Conservation (phyloP, 371 early-diverging fungal genomes). For the Apophysomyces variabilis region DNA sequence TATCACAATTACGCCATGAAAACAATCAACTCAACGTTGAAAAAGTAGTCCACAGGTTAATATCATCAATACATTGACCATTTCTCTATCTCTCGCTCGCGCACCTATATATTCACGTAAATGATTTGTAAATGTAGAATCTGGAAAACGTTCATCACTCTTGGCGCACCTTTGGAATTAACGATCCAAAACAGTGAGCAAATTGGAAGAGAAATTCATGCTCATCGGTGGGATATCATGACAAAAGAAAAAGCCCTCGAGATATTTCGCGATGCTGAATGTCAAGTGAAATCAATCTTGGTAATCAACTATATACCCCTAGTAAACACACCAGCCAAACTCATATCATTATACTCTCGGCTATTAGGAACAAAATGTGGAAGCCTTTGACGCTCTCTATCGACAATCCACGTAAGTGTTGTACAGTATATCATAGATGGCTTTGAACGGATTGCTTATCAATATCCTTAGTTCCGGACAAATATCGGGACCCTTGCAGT, state of each 20-base stretch:
- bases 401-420: conserved; percentile 11
- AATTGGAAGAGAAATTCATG: conserved; percentile 16
- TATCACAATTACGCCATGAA: conserved; percentile 33
- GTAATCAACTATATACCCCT: conserved; percentile 17
- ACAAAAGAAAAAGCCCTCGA: conserved; percentile 18
- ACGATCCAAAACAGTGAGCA: conserved; percentile 25
- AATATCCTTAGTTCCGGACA: conserved; percentile 8
- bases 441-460: background rate
- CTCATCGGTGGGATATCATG: conserved; percentile 26
- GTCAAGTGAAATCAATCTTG: conserved; percentile 27
- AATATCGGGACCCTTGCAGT: conserved; percentile 2
- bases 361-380: conserved; percentile 27
- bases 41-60: conserved; percentile 30
- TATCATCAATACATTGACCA: background rate
- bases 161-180: conserved; percentile 30
- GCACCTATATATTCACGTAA: background rate
- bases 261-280: conserved; percentile 30
- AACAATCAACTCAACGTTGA: conserved; percentile 16
- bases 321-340: too few relatives aligned
- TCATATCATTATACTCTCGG: background rate
- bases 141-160: conserved; percentile 33
- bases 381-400: conserved; percentile 24
- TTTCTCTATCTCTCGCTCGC: background rate
- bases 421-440: background rate
- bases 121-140: conserved; percentile 24